Evolutionary conservation across 2,329 filamentous ascomycete genomes (phyloP), one percentile per base, ranked within the genome.

Genomic region (Aureobasidium sp.): DNA sequence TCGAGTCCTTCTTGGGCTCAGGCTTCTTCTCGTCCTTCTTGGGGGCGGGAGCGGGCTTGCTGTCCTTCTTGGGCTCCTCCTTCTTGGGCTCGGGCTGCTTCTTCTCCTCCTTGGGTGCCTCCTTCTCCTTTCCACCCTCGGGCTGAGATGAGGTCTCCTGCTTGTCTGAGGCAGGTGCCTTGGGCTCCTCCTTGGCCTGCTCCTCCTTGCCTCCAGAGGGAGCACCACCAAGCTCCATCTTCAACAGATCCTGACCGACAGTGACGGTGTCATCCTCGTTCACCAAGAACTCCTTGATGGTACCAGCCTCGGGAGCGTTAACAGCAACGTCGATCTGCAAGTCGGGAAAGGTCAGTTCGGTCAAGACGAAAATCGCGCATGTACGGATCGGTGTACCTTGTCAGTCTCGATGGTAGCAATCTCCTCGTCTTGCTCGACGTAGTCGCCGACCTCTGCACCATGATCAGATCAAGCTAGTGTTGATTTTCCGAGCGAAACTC

Each of bases 371-470:
- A 56, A 49, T 44, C 32, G 47, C 53, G 24, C 25, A 45, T 38
- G 21, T 37, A 29, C 69, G 58, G 74, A 4, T 17, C 24, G 17
- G 19, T 32, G 48, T 51, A 89, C 88, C 84, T 98, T 98, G 79
- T 98, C 93, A 12, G 93, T 98, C 74, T 98, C 93, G 66, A 98
- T 98, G 45, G 91, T 96, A 27, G 93, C 93, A 70, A 98, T 91
- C 71, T 98, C 93, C 74, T 97, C 93, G 67, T 98, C 93, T 64
- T 85, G 85, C 75, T 95, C 90, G 49, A 98, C 90, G 63, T 83
- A 90, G 69, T 98, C 93, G 65, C 93, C 93, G 63, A 96, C 77
- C 73, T 91, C 78, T 81, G 60, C n/a, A 24, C 5, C 47, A 10
- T 48, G 44, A 32, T 44, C 27, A 21, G 39, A 44, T 38, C 7